phyloP scores from a whole-genome alignment of 331 rosid species.

The Acacia pycnantha region DNA sequence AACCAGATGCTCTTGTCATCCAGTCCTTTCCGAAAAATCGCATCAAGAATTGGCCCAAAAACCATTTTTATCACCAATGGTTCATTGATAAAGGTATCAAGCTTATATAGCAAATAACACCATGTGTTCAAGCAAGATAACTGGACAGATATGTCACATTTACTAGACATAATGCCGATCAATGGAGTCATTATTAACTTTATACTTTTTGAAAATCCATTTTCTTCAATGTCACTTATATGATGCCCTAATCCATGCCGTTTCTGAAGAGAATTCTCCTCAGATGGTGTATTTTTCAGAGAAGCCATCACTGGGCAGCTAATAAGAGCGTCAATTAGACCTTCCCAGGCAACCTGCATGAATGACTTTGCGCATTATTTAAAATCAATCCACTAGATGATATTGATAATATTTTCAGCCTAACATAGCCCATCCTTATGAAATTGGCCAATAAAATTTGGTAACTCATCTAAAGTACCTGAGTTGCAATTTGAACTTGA shows the following conservation, averaged over 20 bases:
- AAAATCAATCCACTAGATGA: conserved; percentile 13
- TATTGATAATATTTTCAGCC: conserved; percentile 15
- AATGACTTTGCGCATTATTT: background rate
- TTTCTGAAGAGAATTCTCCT: conserved; percentile 29
- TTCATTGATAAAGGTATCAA: conserved; percentile 60
- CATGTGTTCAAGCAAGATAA: conserved; percentile 82
- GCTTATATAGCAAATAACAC: conserved; percentile 72
- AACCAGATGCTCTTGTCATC: conserved; percentile 54
- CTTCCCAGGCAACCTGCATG: conserved; percentile 88
- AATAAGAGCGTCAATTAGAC: conserved; percentile 80
- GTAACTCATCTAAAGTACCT: conserved; percentile 45
- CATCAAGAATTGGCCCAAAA: conserved; percentile 64
- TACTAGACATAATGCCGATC: conserved; percentile 62
- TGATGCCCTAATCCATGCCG: conserved; percentile 26
- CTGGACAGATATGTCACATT: conserved; percentile 65
- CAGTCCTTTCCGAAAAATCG: conserved; percentile 61
- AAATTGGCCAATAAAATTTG: conserved; percentile 32
- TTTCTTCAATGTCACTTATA: conserved; percentile 37
- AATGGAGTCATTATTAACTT: conserved; percentile 88
- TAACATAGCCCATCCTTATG: conserved; percentile 17
- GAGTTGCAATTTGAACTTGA: conserved; percentile 86
- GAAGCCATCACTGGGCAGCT: conserved; percentile 33
- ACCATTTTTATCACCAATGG: conserved; percentile 49
- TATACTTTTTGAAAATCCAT: conserved; percentile 59
- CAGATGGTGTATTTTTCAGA: conserved; percentile 31